These are phyloP conservation scores for Ascomycota sp. DNA, from an alignment of 2,329 filamentous ascomycete species.

Conservation along the genomic window DNA sequence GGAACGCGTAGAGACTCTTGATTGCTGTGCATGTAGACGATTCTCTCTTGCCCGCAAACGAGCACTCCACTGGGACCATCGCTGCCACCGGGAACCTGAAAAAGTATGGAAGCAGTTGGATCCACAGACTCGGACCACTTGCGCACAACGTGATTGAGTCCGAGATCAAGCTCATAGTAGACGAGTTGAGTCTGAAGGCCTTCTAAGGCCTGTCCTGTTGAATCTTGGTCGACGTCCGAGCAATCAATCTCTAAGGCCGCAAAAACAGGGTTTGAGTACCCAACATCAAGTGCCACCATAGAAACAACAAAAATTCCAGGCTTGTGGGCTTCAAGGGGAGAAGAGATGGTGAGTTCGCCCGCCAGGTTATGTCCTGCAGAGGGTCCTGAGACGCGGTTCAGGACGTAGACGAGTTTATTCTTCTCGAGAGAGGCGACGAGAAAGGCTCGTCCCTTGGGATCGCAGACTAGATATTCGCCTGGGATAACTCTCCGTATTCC, in stretches of 20 bases:
- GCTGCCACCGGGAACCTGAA: conserved; percentile 84
- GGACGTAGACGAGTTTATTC: conserved; percentile 97
- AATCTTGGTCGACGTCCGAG: conserved; percentile 75
- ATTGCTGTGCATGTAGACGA: conserved; percentile 95
- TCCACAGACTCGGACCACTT: conserved; percentile 94
- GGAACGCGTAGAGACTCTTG: conserved; percentile 75
- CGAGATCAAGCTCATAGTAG: conserved; percentile 93
- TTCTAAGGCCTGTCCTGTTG: conserved; percentile 60
- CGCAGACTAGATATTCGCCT: conserved; percentile 85
- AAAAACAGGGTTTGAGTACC: conserved; percentile 93
- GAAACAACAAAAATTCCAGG: conserved; percentile 78
- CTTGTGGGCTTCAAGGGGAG: conserved; percentile 88
- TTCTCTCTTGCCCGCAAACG: conserved; percentile 82
- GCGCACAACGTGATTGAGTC: conserved; percentile 88
- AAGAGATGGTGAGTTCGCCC: conserved; percentile 77
- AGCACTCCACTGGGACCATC: conserved; percentile 90
- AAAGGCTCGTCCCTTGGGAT: conserved; percentile 89
- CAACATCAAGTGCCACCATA: conserved; percentile 75
- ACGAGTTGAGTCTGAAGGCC: conserved; percentile 80
- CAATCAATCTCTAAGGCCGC: conserved; percentile 90
- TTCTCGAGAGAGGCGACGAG: conserved; percentile 90
- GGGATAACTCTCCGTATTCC: conserved; percentile 84
- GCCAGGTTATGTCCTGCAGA: conserved; percentile 1
- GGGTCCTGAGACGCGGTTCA: conserved; percentile 73
- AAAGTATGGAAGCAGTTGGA: conserved; percentile 69